Evolutionary conservation across 352 stramenopile genomes (phyloP).

Genomic region (Phytophthora multivora): DNA sequence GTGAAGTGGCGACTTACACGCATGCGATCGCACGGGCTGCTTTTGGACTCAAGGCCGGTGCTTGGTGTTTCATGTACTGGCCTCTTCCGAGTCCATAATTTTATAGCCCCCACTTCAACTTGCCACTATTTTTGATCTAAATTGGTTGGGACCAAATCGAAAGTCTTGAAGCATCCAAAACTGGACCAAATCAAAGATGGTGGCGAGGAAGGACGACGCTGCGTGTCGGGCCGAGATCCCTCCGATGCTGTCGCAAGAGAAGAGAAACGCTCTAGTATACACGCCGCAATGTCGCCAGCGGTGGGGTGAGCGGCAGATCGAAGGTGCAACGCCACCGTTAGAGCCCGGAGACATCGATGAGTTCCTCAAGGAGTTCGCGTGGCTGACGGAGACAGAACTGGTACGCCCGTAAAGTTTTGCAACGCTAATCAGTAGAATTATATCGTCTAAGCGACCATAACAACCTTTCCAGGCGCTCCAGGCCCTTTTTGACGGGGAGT

Average conservation of each 20-base stretch:
- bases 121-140: not conserved
- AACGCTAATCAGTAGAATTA: not conserved
- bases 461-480: constrained; percentile 49
- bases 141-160: not conserved
- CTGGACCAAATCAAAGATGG: not conserved
- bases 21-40: not conserved
- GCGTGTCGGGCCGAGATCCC: constrained; percentile 64
- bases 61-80: too few relatives aligned
- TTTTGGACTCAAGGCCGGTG: not conserved
- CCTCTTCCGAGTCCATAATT: not conserved
- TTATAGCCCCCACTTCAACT: not conserved
- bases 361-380: constrained; percentile 54
- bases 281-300: constrained; percentile 38
- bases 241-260: constrained; percentile 37
- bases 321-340: constrained; percentile 19
- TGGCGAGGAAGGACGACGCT: constrained; percentile 33
- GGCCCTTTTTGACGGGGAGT: constrained; percentile 64
- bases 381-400: constrained; percentile 58
- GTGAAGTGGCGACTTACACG: not conserved
- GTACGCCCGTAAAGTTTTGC: constrained; percentile 33
- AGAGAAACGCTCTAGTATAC: constrained; percentile 25
- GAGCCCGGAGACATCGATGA: constrained; percentile 47
- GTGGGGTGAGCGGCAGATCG: constrained; percentile 37
- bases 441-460: not conserved
- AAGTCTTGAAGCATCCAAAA: constrained; percentile 3